Percentiles rank a stretch among this genome's conserved stretches.
These are phyloP conservation scores for Aureobasidium sp. DNA, from an alignment of 2,329 filamentous ascomycete genomes.

Conservation along the genomic window DNA sequence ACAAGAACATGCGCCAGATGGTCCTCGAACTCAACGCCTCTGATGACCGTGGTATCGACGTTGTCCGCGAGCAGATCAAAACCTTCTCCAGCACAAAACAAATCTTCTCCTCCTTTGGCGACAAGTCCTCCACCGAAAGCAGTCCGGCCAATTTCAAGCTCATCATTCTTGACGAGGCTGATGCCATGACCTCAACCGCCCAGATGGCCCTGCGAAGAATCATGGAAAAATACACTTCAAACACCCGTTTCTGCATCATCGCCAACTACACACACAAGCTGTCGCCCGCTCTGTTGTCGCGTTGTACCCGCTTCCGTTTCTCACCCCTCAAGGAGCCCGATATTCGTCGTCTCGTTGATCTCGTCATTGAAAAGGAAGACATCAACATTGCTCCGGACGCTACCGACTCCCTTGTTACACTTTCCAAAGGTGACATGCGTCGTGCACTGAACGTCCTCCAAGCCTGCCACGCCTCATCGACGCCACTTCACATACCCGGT, in stretches of 20 bases:
- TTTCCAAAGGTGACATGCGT: slow-evolving; percentile 96
- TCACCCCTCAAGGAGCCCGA: slow-evolving; percentile 85
- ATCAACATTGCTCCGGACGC: slow-evolving; percentile 79
- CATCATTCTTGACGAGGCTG: slow-evolving; percentile 96
- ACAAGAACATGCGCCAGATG: slow-evolving; percentile 93
- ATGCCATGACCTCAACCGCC: slow-evolving; percentile 97
- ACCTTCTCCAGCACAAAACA: slow-evolving; percentile 98
- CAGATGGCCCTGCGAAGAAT: slow-evolving; percentile 96
- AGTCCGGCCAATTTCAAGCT: slow-evolving; percentile 65
- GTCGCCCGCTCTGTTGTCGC: slow-evolving; percentile 80
- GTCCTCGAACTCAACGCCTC: slow-evolving; percentile 96
- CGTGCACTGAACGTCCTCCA: slow-evolving; percentile 90
- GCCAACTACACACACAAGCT: slow-evolving; percentile 99
- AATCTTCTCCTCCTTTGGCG: slow-evolving; percentile 68
- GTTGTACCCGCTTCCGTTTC: slow-evolving; percentile 92
- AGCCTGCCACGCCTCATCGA: slow-evolving; percentile 90
- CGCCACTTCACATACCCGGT: slow-evolving; percentile 46
- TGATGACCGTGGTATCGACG: slow-evolving; percentile 94
- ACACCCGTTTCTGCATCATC: slow-evolving; percentile 96
- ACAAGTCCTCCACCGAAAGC: slow-evolving; percentile 30
- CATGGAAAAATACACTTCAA: slow-evolving; percentile 99
- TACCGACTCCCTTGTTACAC: slow-evolving; percentile 70
- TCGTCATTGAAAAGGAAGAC: slow-evolving; percentile 78
- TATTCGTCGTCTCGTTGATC: slow-evolving; percentile 77
- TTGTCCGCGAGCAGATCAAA: slow-evolving; percentile 98